These are phyloP conservation scores for Ilyonectria robusta DNA, from an alignment of 2,329 filamentous ascomycete species.

Conservation along the genomic window DNA sequence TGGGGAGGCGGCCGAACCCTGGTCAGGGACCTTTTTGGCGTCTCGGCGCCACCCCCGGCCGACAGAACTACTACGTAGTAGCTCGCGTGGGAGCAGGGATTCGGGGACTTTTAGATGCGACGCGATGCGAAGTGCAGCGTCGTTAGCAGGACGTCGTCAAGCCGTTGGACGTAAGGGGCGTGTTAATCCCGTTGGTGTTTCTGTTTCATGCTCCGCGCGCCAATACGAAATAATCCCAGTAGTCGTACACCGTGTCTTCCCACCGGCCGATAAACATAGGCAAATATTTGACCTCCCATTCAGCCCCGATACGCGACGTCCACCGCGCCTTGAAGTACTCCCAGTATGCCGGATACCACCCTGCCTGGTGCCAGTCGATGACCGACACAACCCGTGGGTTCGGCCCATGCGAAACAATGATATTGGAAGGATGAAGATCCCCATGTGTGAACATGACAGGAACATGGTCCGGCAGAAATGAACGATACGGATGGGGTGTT, in stretches of 20 bases:
- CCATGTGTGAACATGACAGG: slow-evolving; percentile 46
- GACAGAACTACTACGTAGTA: slow-evolving; percentile 32
- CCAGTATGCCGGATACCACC: slow-evolving; percentile 54
- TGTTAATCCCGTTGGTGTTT: not conserved
- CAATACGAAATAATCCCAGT: slow-evolving; percentile 1
- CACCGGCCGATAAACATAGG: slow-evolving; percentile 50
- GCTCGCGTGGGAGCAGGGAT: slow-evolving; percentile 33
- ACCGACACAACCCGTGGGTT: slow-evolving; percentile 41
- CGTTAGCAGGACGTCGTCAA: not conserved
- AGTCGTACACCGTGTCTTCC: slow-evolving; percentile 39
- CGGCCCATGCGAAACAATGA: slow-evolving; percentile 38
- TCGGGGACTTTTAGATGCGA: slow-evolving; percentile 20
- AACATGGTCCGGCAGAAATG: slow-evolving; percentile 18
- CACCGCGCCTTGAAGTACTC: slow-evolving; percentile 50
- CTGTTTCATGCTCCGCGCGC: not conserved
- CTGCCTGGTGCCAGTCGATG: slow-evolving; percentile 50
- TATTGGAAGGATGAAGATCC: slow-evolving; percentile 46
- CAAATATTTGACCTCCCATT: slow-evolving; percentile 51
- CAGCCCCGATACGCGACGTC: slow-evolving; percentile 42
- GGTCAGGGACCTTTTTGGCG: slow-evolving; percentile 4
- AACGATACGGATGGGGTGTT: not conserved
- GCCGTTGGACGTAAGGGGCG: not conserved
- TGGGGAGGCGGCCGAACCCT: slow-evolving; percentile 39
- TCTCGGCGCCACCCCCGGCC: slow-evolving; percentile 10
- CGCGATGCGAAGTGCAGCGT: not conserved